Percentiles rank a stretch among this genome's conserved stretches.
These are phyloP conservation scores for Scedosporium aurantiacum DNA, from an alignment of 2,329 filamentous ascomycete species.

Conservation along the genomic window DNA sequence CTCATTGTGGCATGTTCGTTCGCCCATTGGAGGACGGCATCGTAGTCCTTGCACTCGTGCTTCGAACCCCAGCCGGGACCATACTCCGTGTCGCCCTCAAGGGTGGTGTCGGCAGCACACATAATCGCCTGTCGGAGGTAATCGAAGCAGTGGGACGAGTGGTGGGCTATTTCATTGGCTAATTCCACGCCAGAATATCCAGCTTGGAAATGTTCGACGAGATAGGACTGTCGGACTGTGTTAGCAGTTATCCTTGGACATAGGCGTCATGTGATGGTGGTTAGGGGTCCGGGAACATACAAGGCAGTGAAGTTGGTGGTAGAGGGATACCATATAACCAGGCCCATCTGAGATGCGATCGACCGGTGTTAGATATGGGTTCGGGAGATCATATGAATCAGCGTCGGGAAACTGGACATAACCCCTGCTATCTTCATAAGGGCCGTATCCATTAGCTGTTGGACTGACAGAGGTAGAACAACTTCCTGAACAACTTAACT, in stretches of 20 bases:
- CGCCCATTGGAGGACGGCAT: background rate
- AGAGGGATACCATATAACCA: constrained; percentile 7
- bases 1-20: background rate
- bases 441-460: background rate
- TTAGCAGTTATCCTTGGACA: background rate
- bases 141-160: constrained; percentile 28
- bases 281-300: constrained; percentile 5
- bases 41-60: background rate
- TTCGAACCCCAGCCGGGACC: background rate
- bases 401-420: background rate
- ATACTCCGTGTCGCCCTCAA: constrained; percentile 6
- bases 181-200: background rate
- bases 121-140: constrained; percentile 29
- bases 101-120: constrained; percentile 19
- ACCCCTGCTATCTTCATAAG: background rate
- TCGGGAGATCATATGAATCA: background rate
- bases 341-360: background rate
- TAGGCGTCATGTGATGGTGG: too few relatives aligned
- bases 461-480: too few relatives aligned
- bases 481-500: background rate
- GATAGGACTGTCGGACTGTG: constrained; percentile 1
- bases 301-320: constrained; percentile 13
- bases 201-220: background rate
- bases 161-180: constrained; percentile 11
- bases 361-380: background rate